Evolutionary conservation across 805 yeast genomes (phyloP).

Genomic region (Pichia insulana): DNA sequence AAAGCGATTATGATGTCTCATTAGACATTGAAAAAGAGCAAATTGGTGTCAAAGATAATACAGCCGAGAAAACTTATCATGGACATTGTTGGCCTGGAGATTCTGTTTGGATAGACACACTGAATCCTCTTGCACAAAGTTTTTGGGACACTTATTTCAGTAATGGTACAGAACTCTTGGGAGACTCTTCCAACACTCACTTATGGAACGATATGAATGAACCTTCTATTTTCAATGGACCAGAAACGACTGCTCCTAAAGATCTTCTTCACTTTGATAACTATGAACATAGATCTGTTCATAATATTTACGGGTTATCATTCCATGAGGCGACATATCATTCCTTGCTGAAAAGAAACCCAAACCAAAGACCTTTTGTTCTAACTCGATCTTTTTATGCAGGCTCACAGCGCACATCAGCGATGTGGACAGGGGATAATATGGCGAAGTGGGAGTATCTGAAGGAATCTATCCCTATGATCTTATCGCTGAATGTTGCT

Average conservation of each 20-base stretch:
- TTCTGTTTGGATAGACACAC: conserved; percentile 85
- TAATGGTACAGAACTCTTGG: conserved; percentile 37
- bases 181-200: conserved; percentile 54
- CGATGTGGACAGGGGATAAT: conserved; percentile 98
- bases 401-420: conserved; percentile 86
- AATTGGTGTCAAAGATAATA: conserved; percentile 43
- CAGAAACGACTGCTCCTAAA: conserved; percentile 85
- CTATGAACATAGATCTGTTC: conserved; percentile 88
- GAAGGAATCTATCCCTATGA: conserved; percentile 75
- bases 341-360: conserved; percentile 46
- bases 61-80: conserved; percentile 37
- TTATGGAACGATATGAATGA: conserved; percentile 99
- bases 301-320: conserved; percentile 75
- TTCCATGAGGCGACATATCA: conserved; percentile 73
- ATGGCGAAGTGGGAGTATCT: conserved; percentile 88
- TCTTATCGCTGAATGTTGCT: conserved; percentile 67
- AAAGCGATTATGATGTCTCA: conserved; percentile 59
- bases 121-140: conserved; percentile 50
- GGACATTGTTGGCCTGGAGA: conserved; percentile 99
- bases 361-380: conserved; percentile 68
- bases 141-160: conserved; percentile 52
- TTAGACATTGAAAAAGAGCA: conserved; percentile 39
- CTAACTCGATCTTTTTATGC: conserved; percentile 81
- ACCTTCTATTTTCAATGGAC: conserved; percentile 91
- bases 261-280: conserved; percentile 70